Conservation (phyloP, 2,329 filamentous ascomycete genomes). For the Grosmannia serpens region DNA sequence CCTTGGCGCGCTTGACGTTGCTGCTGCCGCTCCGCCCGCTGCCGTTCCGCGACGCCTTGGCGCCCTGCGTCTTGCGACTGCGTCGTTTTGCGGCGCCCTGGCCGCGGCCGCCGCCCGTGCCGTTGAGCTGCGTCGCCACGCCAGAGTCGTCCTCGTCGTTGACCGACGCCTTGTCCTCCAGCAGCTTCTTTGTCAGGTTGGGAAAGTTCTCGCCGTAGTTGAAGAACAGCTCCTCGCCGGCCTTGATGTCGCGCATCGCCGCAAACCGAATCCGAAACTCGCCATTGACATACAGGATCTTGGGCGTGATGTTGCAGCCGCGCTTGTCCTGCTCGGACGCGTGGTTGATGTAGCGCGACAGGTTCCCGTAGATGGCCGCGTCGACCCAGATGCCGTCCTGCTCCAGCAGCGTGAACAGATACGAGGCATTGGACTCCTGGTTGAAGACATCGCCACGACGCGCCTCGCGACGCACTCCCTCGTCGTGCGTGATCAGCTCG, state of each 20-base stretch:
- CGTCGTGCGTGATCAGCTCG: conserved; percentile 59
- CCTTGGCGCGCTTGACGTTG: conserved; percentile 1
- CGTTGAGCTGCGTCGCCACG: not conserved
- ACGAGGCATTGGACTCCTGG: conserved; percentile 52
- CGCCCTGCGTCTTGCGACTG: not conserved
- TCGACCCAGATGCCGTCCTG: conserved; percentile 58
- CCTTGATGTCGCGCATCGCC: conserved; percentile 52
- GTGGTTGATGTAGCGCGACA: conserved; percentile 77
- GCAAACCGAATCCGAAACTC: conserved; percentile 67
- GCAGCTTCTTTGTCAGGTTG: conserved; percentile 43
- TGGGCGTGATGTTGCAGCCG: conserved; percentile 51
- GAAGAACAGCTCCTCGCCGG: conserved; percentile 71
- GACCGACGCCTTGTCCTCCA: conserved; percentile 27
- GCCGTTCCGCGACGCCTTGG: not conserved
- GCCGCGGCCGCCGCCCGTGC: not conserved
- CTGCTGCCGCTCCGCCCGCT: not conserved
- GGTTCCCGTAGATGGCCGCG: conserved; percentile 65
- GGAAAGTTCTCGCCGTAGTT: conserved; percentile 64
- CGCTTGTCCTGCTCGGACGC: conserved; percentile 39
- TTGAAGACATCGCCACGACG: conserved; percentile 49
- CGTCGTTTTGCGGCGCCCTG: not conserved
- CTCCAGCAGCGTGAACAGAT: conserved; percentile 48
- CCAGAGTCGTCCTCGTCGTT: conserved; percentile 7
- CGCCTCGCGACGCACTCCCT: conserved; percentile 57
- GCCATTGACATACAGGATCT: conserved; percentile 61